Evolutionary conservation across 73 alveolate species (phyloP).

Genomic region (Tetrahymena borealis): DNA sequence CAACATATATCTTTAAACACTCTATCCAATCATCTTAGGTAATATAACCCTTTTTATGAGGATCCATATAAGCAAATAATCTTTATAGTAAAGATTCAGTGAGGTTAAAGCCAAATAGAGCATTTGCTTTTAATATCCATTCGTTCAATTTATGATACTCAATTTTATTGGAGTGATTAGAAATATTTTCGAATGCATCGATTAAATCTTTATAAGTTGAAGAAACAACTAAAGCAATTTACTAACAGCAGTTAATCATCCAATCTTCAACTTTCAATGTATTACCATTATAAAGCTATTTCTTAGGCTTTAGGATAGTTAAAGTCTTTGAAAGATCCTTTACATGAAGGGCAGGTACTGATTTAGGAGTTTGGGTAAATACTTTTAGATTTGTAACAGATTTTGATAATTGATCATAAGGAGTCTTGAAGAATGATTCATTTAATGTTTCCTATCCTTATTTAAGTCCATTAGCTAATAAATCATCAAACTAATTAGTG

Average conservation of each 20-base stretch:
- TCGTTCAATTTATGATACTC: constrained; percentile 33
- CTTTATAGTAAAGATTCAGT: constrained; percentile 27
- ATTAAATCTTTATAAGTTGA: constrained; percentile 26
- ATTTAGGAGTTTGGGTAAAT: background rate
- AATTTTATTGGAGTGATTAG: constrained; percentile 33
- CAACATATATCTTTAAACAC: background rate
- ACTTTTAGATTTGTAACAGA: background rate
- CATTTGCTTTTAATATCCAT: constrained; percentile 32
- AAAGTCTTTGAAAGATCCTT: background rate
- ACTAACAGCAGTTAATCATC: constrained; percentile 50
- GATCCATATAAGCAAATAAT: constrained; percentile 54
- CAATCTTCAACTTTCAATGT: constrained; percentile 45
- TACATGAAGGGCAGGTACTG: background rate
- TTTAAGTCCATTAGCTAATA: background rate
- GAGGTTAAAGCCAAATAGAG: constrained; percentile 49
- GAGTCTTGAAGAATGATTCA: constrained; percentile 9
- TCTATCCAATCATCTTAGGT: constrained; percentile 49
- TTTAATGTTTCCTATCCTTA: background rate
- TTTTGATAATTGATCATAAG: background rate
- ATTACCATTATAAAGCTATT: background rate
- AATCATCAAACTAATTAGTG: constrained; percentile 20
- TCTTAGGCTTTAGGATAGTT: background rate
- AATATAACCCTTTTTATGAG: constrained; percentile 59
- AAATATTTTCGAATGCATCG: constrained; percentile 42
- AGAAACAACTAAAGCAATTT: constrained; percentile 51